These are phyloP conservation scores for Lactarius evosmus DNA, from an alignment of 768 basidiomycete species.

Conservation along the genomic window DNA sequence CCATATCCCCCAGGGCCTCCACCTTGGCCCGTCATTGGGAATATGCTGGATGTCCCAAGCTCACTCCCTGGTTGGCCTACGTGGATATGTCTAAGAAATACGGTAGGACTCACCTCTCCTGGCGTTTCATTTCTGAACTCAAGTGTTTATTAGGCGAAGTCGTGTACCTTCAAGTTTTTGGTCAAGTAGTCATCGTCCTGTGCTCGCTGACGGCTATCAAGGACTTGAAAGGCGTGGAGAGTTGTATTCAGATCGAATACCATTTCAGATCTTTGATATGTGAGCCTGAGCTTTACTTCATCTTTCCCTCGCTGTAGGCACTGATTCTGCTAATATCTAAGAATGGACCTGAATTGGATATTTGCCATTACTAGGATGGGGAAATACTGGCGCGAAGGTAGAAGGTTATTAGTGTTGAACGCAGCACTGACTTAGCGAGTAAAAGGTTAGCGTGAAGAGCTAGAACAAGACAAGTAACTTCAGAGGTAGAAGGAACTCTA, in stretches of 20 bases:
- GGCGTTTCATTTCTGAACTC: neutral
- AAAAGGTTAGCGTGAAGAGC: no score
- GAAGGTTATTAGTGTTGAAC: slow-evolving; percentile 4
- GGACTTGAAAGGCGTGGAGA: slow-evolving; percentile 17
- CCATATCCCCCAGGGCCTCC: slow-evolving; percentile 1
- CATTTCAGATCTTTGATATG: slow-evolving; percentile 10
- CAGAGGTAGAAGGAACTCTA: no score
- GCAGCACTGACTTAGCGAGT: no score
- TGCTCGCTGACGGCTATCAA: slow-evolving; percentile 1
- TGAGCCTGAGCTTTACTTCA: neutral
- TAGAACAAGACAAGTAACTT: no score
- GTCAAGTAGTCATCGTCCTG: slow-evolving; percentile 10
- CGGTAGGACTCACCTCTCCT: neutral
- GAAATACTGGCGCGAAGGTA: slow-evolving; percentile 1
- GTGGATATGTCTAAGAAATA: slow-evolving; percentile 2
- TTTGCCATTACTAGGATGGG: neutral
- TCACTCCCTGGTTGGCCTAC: slow-evolving; percentile 6
- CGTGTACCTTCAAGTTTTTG: slow-evolving; percentile 8
- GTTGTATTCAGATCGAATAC: slow-evolving; percentile 7
- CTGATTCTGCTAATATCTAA: neutral
- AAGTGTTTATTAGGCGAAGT: slow-evolving; percentile 1
- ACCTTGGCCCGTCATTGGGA: neutral
- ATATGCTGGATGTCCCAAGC: neutral
- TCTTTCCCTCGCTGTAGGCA: neutral
- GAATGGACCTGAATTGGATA: neutral